Percentiles rank a stretch among this genome's conserved stretches.
Evolutionary conservation across 2,329 filamentous ascomycete species (phyloP).

Genomic region (Diaporthe sp.): DNA sequence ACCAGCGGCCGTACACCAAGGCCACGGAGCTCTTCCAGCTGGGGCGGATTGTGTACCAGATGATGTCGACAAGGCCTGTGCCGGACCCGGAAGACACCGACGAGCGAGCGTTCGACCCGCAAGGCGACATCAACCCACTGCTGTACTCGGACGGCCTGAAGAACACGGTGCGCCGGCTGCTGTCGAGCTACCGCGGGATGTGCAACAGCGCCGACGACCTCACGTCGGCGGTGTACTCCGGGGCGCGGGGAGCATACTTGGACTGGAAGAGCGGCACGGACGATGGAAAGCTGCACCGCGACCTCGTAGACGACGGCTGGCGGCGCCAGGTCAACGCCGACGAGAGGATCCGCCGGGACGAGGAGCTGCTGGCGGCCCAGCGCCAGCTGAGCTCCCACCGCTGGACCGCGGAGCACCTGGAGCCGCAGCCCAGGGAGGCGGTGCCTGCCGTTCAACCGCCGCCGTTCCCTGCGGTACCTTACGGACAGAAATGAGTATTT

Average conservation of each 20-base stretch:
- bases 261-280: conserved; percentile 12
- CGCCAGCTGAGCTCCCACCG: conserved; percentile 15
- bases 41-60: conserved; percentile 55
- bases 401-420: neutral
- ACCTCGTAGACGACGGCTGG: conserved; percentile 37
- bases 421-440: neutral
- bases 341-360: conserved; percentile 6
- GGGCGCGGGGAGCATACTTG: conserved; percentile 17
- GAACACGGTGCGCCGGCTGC: conserved; percentile 35
- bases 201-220: neutral
- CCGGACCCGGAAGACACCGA: conserved; percentile 47
- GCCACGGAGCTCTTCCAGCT: conserved; percentile 56
- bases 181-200: conserved; percentile 14
- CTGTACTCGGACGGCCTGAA: conserved; percentile 40
- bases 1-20: conserved; percentile 52
- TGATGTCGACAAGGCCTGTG: conserved; percentile 55
- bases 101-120: neutral
- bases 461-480: neutral
- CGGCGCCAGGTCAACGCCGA: conserved; percentile 32
- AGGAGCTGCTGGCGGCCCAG: conserved; percentile 41
- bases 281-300: conserved; percentile 34
- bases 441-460: neutral
- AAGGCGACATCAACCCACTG: conserved; percentile 34
- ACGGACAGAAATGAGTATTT: neutral
- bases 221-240: neutral